Evolutionary conservation across 257 asterid genomes (phyloP).

Genomic region (Solanum rostratum): DNA sequence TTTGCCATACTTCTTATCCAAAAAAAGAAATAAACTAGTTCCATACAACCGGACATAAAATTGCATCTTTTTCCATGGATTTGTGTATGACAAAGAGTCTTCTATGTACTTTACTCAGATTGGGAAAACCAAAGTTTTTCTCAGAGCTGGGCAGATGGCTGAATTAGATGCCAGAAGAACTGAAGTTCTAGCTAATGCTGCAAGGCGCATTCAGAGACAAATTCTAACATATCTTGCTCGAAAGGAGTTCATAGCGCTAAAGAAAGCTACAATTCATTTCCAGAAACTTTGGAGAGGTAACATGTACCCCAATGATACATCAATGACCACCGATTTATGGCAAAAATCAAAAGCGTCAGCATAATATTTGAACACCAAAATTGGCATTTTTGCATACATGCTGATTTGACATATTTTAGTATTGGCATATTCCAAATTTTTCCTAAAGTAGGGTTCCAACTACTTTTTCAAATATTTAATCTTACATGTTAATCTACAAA

Average conservation of each 20-base stretch:
- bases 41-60: not conserved
- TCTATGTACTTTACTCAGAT: slow-evolving; percentile 32
- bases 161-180: slow-evolving; percentile 89
- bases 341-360: not conserved
- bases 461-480: not conserved
- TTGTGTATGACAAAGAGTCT: not conserved
- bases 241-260: slow-evolving; percentile 55
- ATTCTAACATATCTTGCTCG: slow-evolving; percentile 65
- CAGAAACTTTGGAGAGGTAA: slow-evolving; percentile 92
- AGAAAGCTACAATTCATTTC: slow-evolving; percentile 51
- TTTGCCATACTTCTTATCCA: not conserved
- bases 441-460: not conserved
- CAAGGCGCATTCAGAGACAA: slow-evolving; percentile 74
- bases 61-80: slow-evolving; percentile 2
- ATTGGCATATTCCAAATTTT: not conserved
- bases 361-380: not conserved
- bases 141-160: slow-evolving; percentile 99
- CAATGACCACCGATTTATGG: not conserved
- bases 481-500: not conserved
- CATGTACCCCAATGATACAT: not conserved
- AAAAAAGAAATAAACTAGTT: not conserved
- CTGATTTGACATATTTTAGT: not conserved
- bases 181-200: slow-evolving; percentile 75
- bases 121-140: slow-evolving; percentile 89
- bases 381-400: not conserved